Evolutionary conservation across 176 grass and related monocot genomes (phyloP), one percentile per base, ranked within the genome.

Genomic region (Melocanna baccifera): DNA sequence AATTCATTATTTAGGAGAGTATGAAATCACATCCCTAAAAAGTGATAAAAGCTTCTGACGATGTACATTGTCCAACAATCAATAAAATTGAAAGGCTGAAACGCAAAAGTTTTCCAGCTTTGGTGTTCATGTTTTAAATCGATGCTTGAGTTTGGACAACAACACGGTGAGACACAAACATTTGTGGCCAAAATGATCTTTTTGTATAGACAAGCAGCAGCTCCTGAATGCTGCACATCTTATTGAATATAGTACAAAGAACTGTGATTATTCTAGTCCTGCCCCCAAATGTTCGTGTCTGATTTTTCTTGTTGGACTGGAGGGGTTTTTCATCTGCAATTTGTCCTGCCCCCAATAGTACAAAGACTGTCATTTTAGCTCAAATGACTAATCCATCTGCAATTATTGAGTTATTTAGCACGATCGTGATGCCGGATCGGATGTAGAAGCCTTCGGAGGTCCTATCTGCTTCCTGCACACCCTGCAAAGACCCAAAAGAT

Each of bases 361-460:
- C n/a, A n/a, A n/a, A n/a, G n/a, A n/a, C n/a, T n/a, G n/a, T n/a
- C n/a, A n/a, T n/a, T n/a, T n/a, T n/a, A n/a, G 55, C 66, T 97
- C 83, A 94, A 77, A 94, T 94, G 46, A 87, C 83, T 34, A 84
- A 62, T 67, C 96, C 93, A 41, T 99, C 91, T 9, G 74, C 65
- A 10, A 99, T 99, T 43, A 81, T 91, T 2, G 93, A 92, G 81
- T 99, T 96, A 71, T 94, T 99, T 6, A 96, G 84, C 45, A 96
- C 84, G 67, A 99, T 79, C 40, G 89, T 98, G 71, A 98, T 90
- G 34, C 93, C 97, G 9, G 93, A 92, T 62, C 91, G 83, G 39
- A 99, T 99, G 86, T 96, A 94, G 78, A 96, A 99, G 23, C 97
- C 97, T 66, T 96, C 93, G 1, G 91, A 85, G 5, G 90, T 88